phyloP scores from a whole-genome alignment of 345 rosid species.

The Fremontodendron californicum region DNA sequence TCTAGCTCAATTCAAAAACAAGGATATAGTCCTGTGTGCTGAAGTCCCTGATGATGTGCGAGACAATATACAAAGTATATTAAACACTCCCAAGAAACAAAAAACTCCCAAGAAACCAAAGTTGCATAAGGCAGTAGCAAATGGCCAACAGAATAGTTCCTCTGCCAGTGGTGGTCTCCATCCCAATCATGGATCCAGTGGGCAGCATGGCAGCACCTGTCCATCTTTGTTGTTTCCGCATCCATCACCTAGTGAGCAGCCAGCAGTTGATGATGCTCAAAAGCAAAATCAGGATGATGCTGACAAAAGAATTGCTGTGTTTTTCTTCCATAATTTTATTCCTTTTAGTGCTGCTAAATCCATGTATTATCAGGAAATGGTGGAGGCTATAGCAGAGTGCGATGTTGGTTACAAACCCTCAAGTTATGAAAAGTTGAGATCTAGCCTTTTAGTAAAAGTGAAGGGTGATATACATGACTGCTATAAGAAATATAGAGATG shows the following conservation, averaged over 20 bases:
- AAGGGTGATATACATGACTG: conserved; percentile 33
- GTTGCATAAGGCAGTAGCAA: conserved; percentile 28
- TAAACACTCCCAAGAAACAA: conserved; percentile 45
- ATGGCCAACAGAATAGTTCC: conserved; percentile 44
- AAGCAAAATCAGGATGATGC: conserved; percentile 41
- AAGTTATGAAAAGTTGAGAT: conserved; percentile 28
- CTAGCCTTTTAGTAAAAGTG: conserved; percentile 36
- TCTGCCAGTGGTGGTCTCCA: conserved; percentile 44
- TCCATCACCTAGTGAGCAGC: conserved; percentile 29
- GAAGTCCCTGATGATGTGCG: conserved; percentile 48
- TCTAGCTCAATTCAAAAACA: conserved; percentile 44
- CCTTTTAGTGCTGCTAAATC: conserved; percentile 46
- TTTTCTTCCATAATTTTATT: conserved; percentile 42
- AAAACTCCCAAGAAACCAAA: conserved; percentile 41
- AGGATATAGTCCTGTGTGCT: conserved; percentile 41
- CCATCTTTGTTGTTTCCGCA: conserved; percentile 37
- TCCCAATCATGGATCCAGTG: conserved; percentile 41
- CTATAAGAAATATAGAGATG: conserved; percentile 31
- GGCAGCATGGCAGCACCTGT: conserved; percentile 43
- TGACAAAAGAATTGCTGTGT: conserved; percentile 38
- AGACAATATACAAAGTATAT: conserved; percentile 37
- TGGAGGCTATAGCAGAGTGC: conserved; percentile 36
- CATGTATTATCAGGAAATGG: conserved; percentile 44
- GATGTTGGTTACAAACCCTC: conserved; percentile 44
- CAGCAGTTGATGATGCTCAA: conserved; percentile 31